Base-by-base conservation (phyloP, 352 stramenopile genomes). In the Phytophthora pinifolia region DNA sequence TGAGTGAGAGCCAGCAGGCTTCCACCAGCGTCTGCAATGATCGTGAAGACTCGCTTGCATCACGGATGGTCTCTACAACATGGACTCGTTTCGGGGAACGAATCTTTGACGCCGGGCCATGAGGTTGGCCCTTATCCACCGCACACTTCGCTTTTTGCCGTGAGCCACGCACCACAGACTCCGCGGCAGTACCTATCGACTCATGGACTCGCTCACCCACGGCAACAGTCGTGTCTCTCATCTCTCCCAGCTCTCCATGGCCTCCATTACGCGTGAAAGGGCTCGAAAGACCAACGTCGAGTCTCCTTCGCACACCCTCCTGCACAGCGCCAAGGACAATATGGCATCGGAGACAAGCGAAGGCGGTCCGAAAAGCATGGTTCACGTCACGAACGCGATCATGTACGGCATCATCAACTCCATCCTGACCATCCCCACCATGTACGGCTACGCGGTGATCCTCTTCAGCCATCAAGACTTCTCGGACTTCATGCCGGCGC, bases 401-500 rank as follows among this genome's bases (percentile, higher is more conserved):
- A 69, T 95, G 47, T 96, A 96, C 56, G 86, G 86, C 18, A 59
- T 96, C 17, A 94, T 98, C 65, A 97, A 97, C 70, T 89, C 91
- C 25, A 96, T 98, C 50, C 83, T 98, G 58, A 89, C 88, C 50
- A 88, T 98, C 27, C 94, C 95, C 31, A 87, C 76, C 68, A 88
- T 98, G 57, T 98, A 98, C 66, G 95, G 94, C n/a, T 98, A 98
- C 68, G 88, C 94, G 0, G 89, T 92, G 7, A 97, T 98, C 61
- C 97, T 98, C 61, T 98, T 98, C 70, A 86, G 68, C 54, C 80
- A 92, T 56, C 61, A 79, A 39, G 88, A 99, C 72, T 92, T 96
- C 34, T 65, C 70, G 55, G 75, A 62, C 48, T 97, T 80, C 65
- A 88, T 79, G 86, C 89, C 53, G 81, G 96, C 71, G 66, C 96